Percentiles rank a stretch among this genome's conserved stretches.
These are phyloP conservation scores for Xylariomycetidae sp. DNA, from an alignment of 2,329 filamentous ascomycete genomes.

Conservation along the genomic window DNA sequence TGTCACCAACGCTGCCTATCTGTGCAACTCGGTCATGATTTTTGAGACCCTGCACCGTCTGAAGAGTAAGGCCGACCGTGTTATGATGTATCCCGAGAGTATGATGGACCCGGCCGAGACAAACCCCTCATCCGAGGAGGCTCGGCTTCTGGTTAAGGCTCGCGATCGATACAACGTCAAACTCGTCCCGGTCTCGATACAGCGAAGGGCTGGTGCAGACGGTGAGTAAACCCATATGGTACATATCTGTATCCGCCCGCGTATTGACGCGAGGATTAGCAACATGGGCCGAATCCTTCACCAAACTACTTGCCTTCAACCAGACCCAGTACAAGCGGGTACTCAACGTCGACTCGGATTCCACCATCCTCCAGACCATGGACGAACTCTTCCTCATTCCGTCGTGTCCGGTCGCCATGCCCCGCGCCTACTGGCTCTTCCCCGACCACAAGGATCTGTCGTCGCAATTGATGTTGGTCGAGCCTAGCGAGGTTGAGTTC, in stretches of 20 bases:
- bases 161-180: slow-evolving; percentile 41
- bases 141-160: slow-evolving; percentile 35
- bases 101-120: slow-evolving; percentile 30
- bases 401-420: slow-evolving; percentile 57
- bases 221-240: slow-evolving; percentile 23
- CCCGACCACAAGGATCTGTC: slow-evolving; percentile 50
- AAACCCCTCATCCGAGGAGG: slow-evolving; percentile 23
- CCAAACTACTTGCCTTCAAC: slow-evolving; percentile 66
- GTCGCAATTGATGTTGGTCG: slow-evolving; percentile 57
- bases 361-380: slow-evolving; percentile 57
- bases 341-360: slow-evolving; percentile 56
- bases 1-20: slow-evolving; percentile 40
- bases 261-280: slow-evolving; percentile 16
- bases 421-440: slow-evolving; percentile 66
- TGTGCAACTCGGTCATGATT: slow-evolving; percentile 48
- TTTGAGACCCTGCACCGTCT: slow-evolving; percentile 40
- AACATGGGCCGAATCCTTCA: slow-evolving; percentile 61
- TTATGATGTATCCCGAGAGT: slow-evolving; percentile 41
- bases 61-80: slow-evolving; percentile 37
- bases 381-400: slow-evolving; percentile 70
- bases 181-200: slow-evolving; percentile 36
- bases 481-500: slow-evolving; percentile 52
- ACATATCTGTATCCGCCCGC: slow-evolving; percentile 1
- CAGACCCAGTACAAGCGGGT: slow-evolving; percentile 54
- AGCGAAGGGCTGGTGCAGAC: slow-evolving; percentile 30